These are phyloP conservation scores for Lentinula guzmanii DNA, from an alignment of 768 basidiomycete genomes.

Conservation along the genomic window DNA sequence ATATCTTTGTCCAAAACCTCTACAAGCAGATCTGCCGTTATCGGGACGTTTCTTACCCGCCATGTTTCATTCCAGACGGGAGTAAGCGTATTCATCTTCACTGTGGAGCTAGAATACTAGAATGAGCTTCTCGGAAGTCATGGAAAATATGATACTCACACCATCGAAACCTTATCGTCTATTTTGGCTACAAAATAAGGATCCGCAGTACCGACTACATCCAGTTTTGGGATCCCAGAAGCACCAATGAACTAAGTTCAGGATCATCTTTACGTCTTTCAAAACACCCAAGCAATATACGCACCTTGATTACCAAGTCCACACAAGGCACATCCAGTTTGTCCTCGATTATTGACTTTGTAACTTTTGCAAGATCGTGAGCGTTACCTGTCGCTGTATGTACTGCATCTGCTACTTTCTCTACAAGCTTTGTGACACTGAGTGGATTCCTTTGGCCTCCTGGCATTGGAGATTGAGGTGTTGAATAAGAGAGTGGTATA, in stretches of 20 bases:
- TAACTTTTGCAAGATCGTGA: conserved; percentile 24
- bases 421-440: conserved; percentile 29
- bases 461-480: conserved; percentile 31
- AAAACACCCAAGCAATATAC: not conserved
- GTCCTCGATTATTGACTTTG: conserved; percentile 23
- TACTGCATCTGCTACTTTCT: conserved; percentile 17
- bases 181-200: conserved; percentile 70
- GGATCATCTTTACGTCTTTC: not conserved
- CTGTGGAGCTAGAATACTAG: conserved; percentile 47
- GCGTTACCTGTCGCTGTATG: conserved; percentile 23
- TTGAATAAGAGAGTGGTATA: not conserved
- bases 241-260: conserved; percentile 61
- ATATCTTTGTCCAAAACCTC: conserved; percentile 65
- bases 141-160: conserved; percentile 33
- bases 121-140: no score
- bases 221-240: conserved; percentile 62
- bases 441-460: conserved; percentile 46
- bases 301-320: conserved; percentile 53
- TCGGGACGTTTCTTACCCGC: conserved; percentile 69
- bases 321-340: conserved; percentile 39
- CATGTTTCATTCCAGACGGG: conserved; percentile 82
- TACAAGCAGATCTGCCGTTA: conserved; percentile 48
- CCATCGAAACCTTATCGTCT: conserved; percentile 57
- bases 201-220: conserved; percentile 57
- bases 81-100: conserved; percentile 45